phyloP scores from a whole-genome alignment of 306 rosid genomes.

The Cucurbita maxima region DNA sequence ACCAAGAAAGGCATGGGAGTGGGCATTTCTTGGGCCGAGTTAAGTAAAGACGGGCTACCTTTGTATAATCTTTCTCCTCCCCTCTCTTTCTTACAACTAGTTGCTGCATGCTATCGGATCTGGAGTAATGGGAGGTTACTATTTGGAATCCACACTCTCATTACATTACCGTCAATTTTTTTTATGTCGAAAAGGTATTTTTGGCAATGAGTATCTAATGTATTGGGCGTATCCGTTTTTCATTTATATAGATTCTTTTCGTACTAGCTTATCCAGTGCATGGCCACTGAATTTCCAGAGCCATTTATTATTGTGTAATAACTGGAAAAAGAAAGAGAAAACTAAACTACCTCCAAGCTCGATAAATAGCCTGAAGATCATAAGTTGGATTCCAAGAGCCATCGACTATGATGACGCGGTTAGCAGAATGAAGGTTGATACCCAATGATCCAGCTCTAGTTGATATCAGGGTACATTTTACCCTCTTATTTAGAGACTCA shows the following conservation, averaged over 20 bases:
- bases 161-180: not conserved
- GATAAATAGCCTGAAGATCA: constrained; percentile 97
- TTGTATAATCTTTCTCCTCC: too few species aligned
- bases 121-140: not conserved
- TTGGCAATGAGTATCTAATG: not conserved
- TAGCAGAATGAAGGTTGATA: constrained; percentile 93
- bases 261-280: not conserved
- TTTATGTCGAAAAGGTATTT: not conserved
- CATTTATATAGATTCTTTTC: not conserved
- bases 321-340: not conserved
- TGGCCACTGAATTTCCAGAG: not conserved
- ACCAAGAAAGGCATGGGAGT: too few species aligned
- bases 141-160: not conserved
- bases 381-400: constrained; percentile 99
- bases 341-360: constrained; percentile 77
- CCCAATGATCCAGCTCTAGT: constrained; percentile 96
- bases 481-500: constrained; percentile 70
- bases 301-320: not conserved
- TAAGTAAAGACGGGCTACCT: too few species aligned
- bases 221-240: not conserved
- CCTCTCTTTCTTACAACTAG: too few species aligned
- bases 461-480: constrained; percentile 81
- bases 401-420: constrained; percentile 90
- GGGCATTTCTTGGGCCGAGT: too few species aligned
- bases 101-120: too few species aligned